Conservation (phyloP, 129 eudicot genomes). For the Flaveria bidentis region DNA sequence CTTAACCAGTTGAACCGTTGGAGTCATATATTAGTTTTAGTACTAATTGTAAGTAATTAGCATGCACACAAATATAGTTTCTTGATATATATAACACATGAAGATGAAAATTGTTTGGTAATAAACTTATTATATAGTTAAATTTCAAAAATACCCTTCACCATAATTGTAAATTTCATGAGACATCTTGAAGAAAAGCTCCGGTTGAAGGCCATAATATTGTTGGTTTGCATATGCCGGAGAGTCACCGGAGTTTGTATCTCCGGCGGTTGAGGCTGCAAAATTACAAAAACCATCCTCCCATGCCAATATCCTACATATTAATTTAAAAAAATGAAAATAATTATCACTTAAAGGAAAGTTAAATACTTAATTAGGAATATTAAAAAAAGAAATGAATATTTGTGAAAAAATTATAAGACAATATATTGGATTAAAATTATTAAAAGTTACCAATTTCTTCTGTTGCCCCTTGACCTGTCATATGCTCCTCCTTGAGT, state of each 20-base stretch:
- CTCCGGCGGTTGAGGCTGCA: conserved; percentile 76
- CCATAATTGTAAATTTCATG: conserved; percentile 99
- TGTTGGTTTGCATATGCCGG: conserved; percentile 50
- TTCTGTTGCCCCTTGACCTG: conserved; percentile 96
- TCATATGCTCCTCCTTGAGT: conserved; percentile 95
- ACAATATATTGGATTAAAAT: conserved; percentile 8
- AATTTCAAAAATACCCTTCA: conserved; percentile 72
- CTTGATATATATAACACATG: neutral
- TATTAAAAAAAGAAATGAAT: neutral
- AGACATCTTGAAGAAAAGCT: conserved; percentile 98
- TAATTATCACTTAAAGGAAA: neutral
- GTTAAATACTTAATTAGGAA: neutral
- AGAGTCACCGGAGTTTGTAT: conserved; percentile 51
- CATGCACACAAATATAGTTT: neutral
- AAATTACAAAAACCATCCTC: conserved; percentile 99
- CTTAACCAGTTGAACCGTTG: no score
- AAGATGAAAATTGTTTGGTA: neutral
- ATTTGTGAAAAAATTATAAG: neutral
- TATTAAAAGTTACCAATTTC: conserved; percentile 67
- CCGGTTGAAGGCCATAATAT: conserved; percentile 87
- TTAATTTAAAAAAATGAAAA: neutral
- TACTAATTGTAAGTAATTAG: neutral
- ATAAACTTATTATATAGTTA: neutral
- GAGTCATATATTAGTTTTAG: neutral
- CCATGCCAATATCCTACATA: conserved; percentile 91